Base-by-base conservation (phyloP, 2,329 filamentous ascomycete genomes). In the Didymella sp. region DNA sequence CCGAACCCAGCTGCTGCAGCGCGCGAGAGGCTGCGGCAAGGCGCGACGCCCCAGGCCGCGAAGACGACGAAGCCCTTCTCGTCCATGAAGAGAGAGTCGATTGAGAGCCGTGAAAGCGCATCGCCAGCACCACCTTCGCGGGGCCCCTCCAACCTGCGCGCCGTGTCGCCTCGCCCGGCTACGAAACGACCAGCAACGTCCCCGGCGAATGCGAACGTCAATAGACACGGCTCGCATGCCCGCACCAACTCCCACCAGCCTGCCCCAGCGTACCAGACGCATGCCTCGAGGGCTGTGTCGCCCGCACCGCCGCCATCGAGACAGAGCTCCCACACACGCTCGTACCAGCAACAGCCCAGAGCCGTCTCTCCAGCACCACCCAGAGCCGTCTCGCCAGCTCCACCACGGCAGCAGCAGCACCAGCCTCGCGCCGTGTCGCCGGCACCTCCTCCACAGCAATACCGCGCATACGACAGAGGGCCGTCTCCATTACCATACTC, bases 11-110 rank as follows among this genome's bases (percentile, higher is more conserved):
- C 72, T 8, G 74, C 77, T 3, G 72, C 75, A 6, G 72, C 74
- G 33, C 67, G 75, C 17, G 71, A 77, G 56, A 64, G 72, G 33
- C 63, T 73, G 47, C 74, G 71, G 47, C 61, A 67, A 12, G 68
- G 70, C 45, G 73, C 66, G n/a, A 30, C 70, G 11, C 44, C 69
- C 17, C 70, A 73, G 43, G 76, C 73, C 40, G 61, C 74, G 44
- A 74, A 70, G 59, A 77, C 74, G 59, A 80, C 79, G 62, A 74
- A 76, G 55, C 80, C 80, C 17, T 82, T 79, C 59, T 80, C 80
- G 45, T 81, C 80, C 43, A 83, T 83, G 81, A 82, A 82, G 74
- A 73, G 78, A 42, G 76, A 78, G 22, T 75, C 73, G 9, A 70
- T 60, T 2, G 73, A 75, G 45, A 73, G 46, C 43, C 64, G 70